These are phyloP conservation scores for Penicillium goetzii DNA, from an alignment of 495 filamentous ascomycete species.

Conservation along the genomic window DNA sequence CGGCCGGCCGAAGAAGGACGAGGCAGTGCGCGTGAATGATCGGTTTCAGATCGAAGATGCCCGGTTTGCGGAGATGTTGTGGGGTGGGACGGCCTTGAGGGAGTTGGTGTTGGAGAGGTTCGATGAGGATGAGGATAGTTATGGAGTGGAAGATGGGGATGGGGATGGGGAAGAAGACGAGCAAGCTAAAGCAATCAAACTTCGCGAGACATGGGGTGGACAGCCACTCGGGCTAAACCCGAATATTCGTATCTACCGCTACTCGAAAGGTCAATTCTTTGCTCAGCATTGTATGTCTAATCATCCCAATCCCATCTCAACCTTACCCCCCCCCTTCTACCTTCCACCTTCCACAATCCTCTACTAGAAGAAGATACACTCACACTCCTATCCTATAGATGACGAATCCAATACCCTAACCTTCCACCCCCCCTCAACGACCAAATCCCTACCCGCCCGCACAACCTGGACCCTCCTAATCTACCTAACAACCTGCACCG, in stretches of 20 bases:
- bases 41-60: slow-evolving; percentile 83
- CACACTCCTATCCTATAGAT: slow-evolving; percentile 48
- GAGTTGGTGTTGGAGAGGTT: slow-evolving; percentile 33
- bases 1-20: slow-evolving; percentile 79
- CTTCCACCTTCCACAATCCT: background rate
- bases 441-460: slow-evolving; percentile 57
- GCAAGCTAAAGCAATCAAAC: slow-evolving; percentile 5
- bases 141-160: slow-evolving; percentile 58
- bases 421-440: slow-evolving; percentile 49
- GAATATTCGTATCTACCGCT: slow-evolving; percentile 92
- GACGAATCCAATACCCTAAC: slow-evolving; percentile 76
- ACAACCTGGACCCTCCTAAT: slow-evolving; percentile 94
- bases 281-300: slow-evolving; percentile 77
- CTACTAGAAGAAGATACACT: too few species aligned
- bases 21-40: slow-evolving; percentile 88
- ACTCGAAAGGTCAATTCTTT: slow-evolving; percentile 84
- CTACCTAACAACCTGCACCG: slow-evolving; percentile 79
- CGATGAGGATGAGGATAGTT: slow-evolving; percentile 29
- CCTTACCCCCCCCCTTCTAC: too few species aligned
- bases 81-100: slow-evolving; percentile 52
- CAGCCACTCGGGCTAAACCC: slow-evolving; percentile 83
- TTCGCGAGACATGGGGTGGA: slow-evolving; percentile 68
- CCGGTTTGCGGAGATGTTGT: slow-evolving; percentile 73
- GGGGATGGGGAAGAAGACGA: slow-evolving; percentile 16
- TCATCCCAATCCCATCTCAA: background rate